A percentile compares a stretch with the other conserved stretches of the same genome.
phyloP scores from a whole-genome alignment of 2,329 filamentous ascomycete species.

The Ophiostoma novo-ulmi region DNA sequence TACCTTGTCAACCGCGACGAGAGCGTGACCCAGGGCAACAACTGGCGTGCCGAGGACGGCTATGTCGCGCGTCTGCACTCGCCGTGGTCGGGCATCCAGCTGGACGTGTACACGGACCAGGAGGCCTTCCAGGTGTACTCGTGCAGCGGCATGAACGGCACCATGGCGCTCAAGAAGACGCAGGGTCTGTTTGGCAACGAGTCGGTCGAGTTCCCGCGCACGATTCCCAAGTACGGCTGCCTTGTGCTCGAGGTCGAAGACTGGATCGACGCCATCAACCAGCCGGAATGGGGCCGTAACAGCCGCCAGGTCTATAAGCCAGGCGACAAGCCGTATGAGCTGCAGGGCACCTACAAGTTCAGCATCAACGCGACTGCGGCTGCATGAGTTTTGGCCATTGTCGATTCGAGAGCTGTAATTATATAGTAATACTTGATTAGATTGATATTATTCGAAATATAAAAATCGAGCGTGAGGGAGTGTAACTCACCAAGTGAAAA shows the following conservation, averaged over 20 bases:
- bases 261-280: conserved; percentile 90
- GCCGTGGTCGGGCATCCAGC: conserved; percentile 72
- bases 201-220: conserved; percentile 48
- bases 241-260: conserved; percentile 88
- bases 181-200: conserved; percentile 57
- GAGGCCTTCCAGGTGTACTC: conserved; percentile 84
- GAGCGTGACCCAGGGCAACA: conserved; percentile 35
- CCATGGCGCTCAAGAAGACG: conserved; percentile 61
- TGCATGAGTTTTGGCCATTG: too few species aligned
- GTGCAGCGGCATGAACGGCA: conserved; percentile 72
- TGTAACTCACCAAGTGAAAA: not conserved
- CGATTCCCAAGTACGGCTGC: conserved; percentile 73
- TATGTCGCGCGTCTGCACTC: conserved; percentile 65
- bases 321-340: conserved; percentile 55
- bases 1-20: conserved; percentile 59
- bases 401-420: not conserved
- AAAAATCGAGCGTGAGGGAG: too few species aligned
- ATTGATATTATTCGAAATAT: too few species aligned
- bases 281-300: conserved; percentile 75
- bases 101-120: conserved; percentile 80
- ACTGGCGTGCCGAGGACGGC: conserved; percentile 55
- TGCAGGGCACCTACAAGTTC: conserved; percentile 58
- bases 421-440: too few species aligned
- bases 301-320: conserved; percentile 56
- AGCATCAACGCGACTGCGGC: conserved; percentile 41